phyloP scores from a whole-genome alignment of 2,329 filamentous ascomycete genomes.

The Alternaria dauci region DNA sequence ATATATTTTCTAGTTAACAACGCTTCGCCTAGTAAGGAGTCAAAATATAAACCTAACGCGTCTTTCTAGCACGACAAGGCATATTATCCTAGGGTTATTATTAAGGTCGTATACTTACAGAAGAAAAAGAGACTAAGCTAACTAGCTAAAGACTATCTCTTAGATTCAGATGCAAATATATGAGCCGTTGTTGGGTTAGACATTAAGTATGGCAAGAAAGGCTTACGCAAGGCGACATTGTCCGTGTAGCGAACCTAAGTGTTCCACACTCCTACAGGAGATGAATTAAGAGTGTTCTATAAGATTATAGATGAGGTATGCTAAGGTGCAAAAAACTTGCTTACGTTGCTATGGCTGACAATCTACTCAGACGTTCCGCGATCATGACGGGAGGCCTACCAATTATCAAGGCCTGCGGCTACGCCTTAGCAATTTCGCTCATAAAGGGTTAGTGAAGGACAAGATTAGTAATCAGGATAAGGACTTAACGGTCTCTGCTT shows the following conservation, averaged over 20 bases:
- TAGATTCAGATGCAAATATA: constrained; percentile 27
- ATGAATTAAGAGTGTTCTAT: constrained; percentile 18
- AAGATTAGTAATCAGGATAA: constrained; percentile 8
- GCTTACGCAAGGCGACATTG: constrained; percentile 22
- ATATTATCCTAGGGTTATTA: constrained; percentile 33
- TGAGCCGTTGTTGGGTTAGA: constrained; percentile 25
- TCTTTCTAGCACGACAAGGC: constrained; percentile 33
- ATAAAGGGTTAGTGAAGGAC: constrained; percentile 22
- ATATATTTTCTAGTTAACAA: constrained; percentile 19
- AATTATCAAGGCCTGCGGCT: constrained; percentile 22
- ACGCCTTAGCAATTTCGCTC: constrained; percentile 18
- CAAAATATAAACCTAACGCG: constrained; percentile 33
- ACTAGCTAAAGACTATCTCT: constrained; percentile 30
- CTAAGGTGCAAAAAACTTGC: neutral
- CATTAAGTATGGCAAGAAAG: constrained; percentile 24
- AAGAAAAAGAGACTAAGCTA: constrained; percentile 21
- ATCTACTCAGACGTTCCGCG: neutral
- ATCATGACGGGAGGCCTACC: neutral
- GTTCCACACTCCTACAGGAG: constrained; percentile 8
- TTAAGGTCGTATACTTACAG: constrained; percentile 29
- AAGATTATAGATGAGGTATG: constrained; percentile 14
- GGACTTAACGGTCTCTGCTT: constrained; percentile 8
- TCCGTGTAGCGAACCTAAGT: constrained; percentile 17
- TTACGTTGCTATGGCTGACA: neutral
- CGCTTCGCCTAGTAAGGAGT: constrained; percentile 14